A percentile compares a stretch with the other conserved stretches of the same genome.
Conservation (phyloP, 768 basidiomycete species). For the Pisolithus marmoratus region DNA sequence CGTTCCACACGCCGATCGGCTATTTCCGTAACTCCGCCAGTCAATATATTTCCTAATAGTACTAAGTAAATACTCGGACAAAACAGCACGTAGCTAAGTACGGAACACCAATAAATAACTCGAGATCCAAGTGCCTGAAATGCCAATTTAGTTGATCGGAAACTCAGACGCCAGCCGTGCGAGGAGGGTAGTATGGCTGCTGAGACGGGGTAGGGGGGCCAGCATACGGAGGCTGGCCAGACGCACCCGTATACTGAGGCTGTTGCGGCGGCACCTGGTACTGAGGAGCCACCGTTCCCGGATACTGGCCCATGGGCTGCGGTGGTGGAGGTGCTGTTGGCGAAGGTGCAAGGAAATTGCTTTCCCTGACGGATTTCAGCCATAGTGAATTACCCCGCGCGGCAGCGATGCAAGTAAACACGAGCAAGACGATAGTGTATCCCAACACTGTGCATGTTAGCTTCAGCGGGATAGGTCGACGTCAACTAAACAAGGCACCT, state of each 20-base stretch:
- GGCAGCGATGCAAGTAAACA: slow-evolving; percentile 22
- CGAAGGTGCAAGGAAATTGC: slow-evolving; percentile 13
- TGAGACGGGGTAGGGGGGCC: not conserved
- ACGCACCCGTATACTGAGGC: slow-evolving; percentile 1
- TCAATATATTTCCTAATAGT: not conserved
- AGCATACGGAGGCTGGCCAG: slow-evolving; percentile 5
- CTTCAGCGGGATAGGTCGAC: not conserved
- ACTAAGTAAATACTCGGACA: not conserved
- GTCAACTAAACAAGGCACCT: slow-evolving; percentile 3
- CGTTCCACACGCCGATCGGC: slow-evolving; percentile 14
- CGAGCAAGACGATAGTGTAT: slow-evolving; percentile 23
- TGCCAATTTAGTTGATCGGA: no score
- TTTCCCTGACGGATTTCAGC: slow-evolving; percentile 28
- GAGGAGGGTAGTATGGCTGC: not conserved
- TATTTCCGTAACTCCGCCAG: slow-evolving; percentile 27
- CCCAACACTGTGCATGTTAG: slow-evolving; percentile 23
- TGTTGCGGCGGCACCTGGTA: not conserved
- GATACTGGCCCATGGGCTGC: slow-evolving; percentile 14
- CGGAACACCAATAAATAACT: not conserved
- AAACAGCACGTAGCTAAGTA: no score
- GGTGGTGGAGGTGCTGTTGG: slow-evolving; percentile 3
- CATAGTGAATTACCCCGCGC: slow-evolving; percentile 27
- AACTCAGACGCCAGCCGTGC: not conserved
- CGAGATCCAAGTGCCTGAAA: no score
- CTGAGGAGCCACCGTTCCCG: slow-evolving; percentile 2